These are phyloP conservation scores for Vigna angularis DNA, from an alignment of 306 rosid genomes.

Conservation along the genomic window DNA sequence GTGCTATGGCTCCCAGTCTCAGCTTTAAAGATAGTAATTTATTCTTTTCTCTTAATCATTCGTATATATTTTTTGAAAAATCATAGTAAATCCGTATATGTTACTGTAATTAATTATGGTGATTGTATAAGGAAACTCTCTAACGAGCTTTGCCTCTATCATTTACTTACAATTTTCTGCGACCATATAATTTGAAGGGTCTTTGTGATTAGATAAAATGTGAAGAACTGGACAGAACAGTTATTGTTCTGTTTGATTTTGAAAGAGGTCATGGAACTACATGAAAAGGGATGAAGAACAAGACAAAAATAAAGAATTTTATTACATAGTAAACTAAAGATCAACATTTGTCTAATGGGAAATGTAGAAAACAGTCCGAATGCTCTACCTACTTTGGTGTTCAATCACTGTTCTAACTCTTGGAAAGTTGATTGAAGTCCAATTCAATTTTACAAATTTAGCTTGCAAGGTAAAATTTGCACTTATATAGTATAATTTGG, in stretches of 20 bases:
- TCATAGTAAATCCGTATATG: neutral
- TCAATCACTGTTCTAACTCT: too few species aligned
- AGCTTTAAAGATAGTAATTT: constrained; percentile 16
- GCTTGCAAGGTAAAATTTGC: too few species aligned
- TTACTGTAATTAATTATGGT: neutral
- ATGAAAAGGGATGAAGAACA: neutral
- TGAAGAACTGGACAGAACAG: neutral
- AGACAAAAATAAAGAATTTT: neutral
- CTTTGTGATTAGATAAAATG: neutral
- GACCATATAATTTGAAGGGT: neutral
- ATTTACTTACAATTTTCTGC: neutral
- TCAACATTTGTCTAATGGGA: neutral
- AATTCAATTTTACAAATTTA: too few species aligned
- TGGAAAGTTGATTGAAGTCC: too few species aligned
- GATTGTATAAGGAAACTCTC: neutral
- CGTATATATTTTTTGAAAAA: constrained; percentile 8
- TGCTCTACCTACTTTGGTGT: too few species aligned
- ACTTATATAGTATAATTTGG: too few species aligned
- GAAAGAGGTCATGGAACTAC: neutral
- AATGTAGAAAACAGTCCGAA: too few species aligned
- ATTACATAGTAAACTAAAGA: neutral
- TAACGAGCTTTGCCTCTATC: neutral
- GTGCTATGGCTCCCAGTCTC: constrained; percentile 26
- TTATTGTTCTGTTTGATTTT: constrained; percentile 5
- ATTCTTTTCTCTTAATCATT: neutral